Conservation (phyloP, 2,329 filamentous ascomycete species). For the Aspergillus quadricinctus region DNA sequence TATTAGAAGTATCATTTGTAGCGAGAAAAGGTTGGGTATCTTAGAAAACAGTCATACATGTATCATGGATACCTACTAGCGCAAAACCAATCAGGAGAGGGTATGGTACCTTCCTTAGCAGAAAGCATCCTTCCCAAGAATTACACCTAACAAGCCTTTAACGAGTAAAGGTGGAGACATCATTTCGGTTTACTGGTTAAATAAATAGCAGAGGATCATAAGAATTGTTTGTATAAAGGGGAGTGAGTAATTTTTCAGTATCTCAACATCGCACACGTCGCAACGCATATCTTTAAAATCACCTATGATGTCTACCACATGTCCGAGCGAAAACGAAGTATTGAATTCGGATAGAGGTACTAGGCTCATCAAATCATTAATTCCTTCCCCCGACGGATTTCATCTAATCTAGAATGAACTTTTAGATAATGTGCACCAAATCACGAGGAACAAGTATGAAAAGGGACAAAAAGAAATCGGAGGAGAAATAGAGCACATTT, state of each 20-base stretch:
- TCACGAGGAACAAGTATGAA: not conserved
- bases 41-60: not conserved
- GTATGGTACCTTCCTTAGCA: not conserved
- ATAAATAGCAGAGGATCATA: too few relatives aligned
- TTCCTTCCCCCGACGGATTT: conserved; percentile 19
- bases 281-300: not conserved
- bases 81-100: not conserved
- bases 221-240: not conserved
- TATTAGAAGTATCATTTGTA: not conserved
- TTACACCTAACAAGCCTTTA: not conserved
- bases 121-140: not conserved
- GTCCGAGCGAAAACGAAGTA: not conserved
- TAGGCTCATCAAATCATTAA: conserved; percentile 28
- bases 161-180: too few relatives aligned
- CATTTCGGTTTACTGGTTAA: too few relatives aligned
- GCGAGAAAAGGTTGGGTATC: not conserved
- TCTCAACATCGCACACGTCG: not conserved
- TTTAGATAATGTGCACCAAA: conserved; percentile 26
- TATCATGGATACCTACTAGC: not conserved
- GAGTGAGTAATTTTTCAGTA: not conserved
- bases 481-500: not conserved
- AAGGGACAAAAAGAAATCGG: not conserved
- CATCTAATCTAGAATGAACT: conserved; percentile 28
- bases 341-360: conserved; percentile 1
- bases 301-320: not conserved